These are phyloP conservation scores for Ascosphaera acerosa DNA, from an alignment of 2,329 filamentous ascomycete genomes.

Conservation along the genomic window DNA sequence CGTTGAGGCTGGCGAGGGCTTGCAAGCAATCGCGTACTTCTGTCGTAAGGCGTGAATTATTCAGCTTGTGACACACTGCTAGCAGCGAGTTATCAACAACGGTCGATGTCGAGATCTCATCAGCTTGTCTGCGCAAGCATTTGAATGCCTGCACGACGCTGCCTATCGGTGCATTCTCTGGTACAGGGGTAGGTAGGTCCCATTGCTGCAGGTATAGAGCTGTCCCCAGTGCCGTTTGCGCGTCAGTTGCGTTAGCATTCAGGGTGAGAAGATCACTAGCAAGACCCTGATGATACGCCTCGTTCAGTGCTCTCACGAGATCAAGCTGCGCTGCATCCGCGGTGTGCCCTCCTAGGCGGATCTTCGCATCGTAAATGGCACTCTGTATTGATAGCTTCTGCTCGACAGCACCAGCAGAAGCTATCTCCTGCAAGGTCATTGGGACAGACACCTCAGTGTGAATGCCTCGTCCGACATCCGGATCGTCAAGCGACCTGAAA, in stretches of 20 bases:
- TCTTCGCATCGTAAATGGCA: slow-evolving; percentile 68
- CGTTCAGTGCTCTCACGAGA: slow-evolving; percentile 51
- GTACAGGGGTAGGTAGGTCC: slow-evolving; percentile 55
- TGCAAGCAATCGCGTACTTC: slow-evolving; percentile 32
- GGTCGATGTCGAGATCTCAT: slow-evolving; percentile 26
- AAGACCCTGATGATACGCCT: slow-evolving; percentile 61
- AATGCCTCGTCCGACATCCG: slow-evolving; percentile 85
- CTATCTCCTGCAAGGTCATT: slow-evolving; percentile 55
- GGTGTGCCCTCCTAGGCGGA: slow-evolving; percentile 33
- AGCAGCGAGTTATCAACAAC: slow-evolving; percentile 36
- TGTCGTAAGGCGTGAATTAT: slow-evolving; percentile 14
- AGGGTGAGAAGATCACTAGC: slow-evolving; percentile 53
- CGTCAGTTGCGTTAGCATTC: slow-evolving; percentile 22
- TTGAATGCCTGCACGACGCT: slow-evolving; percentile 63
- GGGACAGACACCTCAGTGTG: slow-evolving; percentile 50
- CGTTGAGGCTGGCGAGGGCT: slow-evolving; percentile 46
- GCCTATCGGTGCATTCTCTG: slow-evolving; percentile 36
- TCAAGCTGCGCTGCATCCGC: slow-evolving; percentile 37
- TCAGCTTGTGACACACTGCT: slow-evolving; percentile 16
- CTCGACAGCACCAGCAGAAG: slow-evolving; percentile 68
- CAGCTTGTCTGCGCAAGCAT: slow-evolving; percentile 41
- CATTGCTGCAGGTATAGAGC: slow-evolving; percentile 70
- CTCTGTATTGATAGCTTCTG: slow-evolving; percentile 79
- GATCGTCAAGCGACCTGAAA: slow-evolving; percentile 83
- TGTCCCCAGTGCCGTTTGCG: slow-evolving; percentile 52